Evolutionary conservation across 129 eudicot species (phyloP).

Genomic region (Mikania micrantha): DNA sequence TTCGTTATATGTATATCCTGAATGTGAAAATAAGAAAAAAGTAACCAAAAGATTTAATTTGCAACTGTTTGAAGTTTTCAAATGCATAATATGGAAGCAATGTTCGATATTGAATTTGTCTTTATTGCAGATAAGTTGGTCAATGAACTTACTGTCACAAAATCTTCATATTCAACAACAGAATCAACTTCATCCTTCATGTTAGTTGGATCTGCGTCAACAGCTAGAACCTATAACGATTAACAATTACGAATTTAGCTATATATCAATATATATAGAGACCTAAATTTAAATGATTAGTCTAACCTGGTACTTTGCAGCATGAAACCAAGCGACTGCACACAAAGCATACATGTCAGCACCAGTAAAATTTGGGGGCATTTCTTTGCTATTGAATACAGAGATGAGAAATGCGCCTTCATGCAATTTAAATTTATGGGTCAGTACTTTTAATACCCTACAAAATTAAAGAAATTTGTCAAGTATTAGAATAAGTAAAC

Average conservation of each 20-base stretch:
- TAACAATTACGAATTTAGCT: background rate
- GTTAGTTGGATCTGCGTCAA: constrained; percentile 43
- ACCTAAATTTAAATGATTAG: background rate
- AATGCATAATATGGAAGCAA: no score
- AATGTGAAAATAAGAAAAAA: no score
- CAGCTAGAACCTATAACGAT: constrained; percentile 41
- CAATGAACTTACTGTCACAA: no score
- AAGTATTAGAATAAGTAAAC: constrained; percentile 2
- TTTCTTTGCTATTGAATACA: constrained; percentile 61
- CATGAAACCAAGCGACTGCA: constrained; percentile 98
- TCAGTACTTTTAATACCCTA: constrained; percentile 67
- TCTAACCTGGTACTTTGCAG: constrained; percentile 87
- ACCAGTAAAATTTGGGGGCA: constrained; percentile 93
- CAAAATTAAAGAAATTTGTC: background rate
- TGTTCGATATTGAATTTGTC: background rate
- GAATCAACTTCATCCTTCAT: constrained; percentile 48
- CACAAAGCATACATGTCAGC: constrained; percentile 99
- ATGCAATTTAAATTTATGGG: constrained; percentile 83
- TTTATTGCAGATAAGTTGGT: constrained; percentile 18
- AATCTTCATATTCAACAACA: constrained; percentile 71
- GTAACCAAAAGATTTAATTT: no score
- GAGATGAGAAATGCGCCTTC: constrained; percentile 81
- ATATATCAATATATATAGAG: no score
- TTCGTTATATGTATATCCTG: no score
- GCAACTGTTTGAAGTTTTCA: no score